Percentiles rank a stretch among this genome's conserved stretches.
phyloP scores from a whole-genome alignment of 2,329 filamentous ascomycete species.

The Ceratocystis cacaofunesta region DNA sequence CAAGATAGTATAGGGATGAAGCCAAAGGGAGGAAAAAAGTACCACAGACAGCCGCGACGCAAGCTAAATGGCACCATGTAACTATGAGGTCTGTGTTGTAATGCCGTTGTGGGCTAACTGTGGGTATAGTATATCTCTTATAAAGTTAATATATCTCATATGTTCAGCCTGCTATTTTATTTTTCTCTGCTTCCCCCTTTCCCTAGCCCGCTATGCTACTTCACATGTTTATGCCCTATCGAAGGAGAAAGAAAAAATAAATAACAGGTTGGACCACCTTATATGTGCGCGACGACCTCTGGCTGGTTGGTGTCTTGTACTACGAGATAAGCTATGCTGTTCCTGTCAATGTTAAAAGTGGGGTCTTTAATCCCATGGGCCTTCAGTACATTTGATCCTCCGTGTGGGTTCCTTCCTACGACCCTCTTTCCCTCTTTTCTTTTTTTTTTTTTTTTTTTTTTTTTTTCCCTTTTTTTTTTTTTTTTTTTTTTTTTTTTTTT shows the following conservation, averaged over 20 bases:
- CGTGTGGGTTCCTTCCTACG: background rate
- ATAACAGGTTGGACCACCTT: no score
- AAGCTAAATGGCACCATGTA: background rate
- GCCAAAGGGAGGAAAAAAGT: background rate
- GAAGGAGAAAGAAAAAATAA: no score
- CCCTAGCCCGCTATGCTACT: background rate
- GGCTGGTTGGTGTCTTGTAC: background rate
- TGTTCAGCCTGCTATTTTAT: background rate
- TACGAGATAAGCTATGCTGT: background rate
- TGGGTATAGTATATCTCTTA: background rate
- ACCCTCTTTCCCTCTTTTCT: background rate
- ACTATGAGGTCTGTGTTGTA: background rate
- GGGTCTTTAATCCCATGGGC: background rate
- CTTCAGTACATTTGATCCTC: background rate
- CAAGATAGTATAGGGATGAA: background rate
- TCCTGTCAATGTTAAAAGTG: background rate
- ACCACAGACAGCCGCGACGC: background rate
- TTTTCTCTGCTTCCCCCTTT: background rate
- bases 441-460: background rate
- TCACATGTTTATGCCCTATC: no score
- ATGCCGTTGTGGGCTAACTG: background rate
- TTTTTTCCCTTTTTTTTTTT: background rate
- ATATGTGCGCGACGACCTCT: no score
- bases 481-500: background rate
- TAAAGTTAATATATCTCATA: background rate